Evolutionary conservation across 192 early-diverging fungal species (phyloP), one percentile per base, ranked within the genome.

Genomic region (Obelidium mucronatum): DNA sequence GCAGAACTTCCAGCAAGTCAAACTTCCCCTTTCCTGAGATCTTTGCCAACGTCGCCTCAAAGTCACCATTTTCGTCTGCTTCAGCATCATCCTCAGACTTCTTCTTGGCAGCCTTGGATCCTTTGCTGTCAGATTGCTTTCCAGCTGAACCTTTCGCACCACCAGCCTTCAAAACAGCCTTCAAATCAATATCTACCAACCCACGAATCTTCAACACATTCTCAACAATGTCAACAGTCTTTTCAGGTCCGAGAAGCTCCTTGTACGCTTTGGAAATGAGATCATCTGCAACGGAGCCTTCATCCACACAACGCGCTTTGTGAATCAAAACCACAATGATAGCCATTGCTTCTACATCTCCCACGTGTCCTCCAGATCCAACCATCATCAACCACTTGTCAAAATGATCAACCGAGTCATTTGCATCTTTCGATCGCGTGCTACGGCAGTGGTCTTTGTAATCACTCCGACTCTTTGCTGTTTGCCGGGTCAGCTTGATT

Each of bases 261-360:
- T 60, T 28, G 22, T 48, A 40, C 37, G 35, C 17, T 48, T 74
- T 51, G 11, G 8, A 28, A 44, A 74, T 8, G 11, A 74, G 13
- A n/a, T 35, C 13, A 13, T 28, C 55, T 11, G 58, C 72, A 40
- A 36, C n/a, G 5, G 72, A 62, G 24, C 60, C 60, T 11, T 19
- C 37, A 40, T 74, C 72, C 1, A 74, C 56, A 42, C 22, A 75
- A 22, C 58, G 61, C 65, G 79, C 66, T 39, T 62, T n/a, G 31
- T 63, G 3, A 44, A 83, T 67, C 39, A 81, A 40, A 15, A n/a
- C 64, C 11, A 74, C 67, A 24, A 84, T 17, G 42, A 79, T 74
- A 19, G 79, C 80, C 67, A 55, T 66, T 3, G 74, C 74, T 30
- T 81, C 83, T 17, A 34, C 62, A 52, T 84, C 83, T 15, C 78